These are phyloP conservation scores for Adenanthera pavonina DNA, from an alignment of 306 rosid species.

Conservation along the genomic window DNA sequence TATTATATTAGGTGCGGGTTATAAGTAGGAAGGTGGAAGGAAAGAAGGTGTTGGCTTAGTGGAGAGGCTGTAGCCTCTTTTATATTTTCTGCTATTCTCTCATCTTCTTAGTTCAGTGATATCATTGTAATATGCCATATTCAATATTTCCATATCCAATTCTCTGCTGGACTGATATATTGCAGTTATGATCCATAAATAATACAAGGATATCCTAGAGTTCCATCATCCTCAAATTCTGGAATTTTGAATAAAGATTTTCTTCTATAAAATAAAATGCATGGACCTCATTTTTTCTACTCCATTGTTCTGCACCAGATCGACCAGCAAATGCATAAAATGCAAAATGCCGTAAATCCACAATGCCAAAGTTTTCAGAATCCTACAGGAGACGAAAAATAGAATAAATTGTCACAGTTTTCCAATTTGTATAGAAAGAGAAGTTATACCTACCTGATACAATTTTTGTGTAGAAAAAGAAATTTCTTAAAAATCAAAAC, in stretches of 20 bases:
- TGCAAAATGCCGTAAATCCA: conserved; percentile 66
- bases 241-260: too few species aligned
- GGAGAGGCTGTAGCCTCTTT: too few species aligned
- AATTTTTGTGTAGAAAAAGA: not conserved
- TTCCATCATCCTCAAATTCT: not conserved
- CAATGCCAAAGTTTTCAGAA: conserved; percentile 53
- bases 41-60: too few species aligned
- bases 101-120: too few species aligned
- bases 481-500: not conserved
- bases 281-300: conserved; percentile 57
- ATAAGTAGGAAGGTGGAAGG: too few species aligned
- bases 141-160: not conserved
- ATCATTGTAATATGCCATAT: too few species aligned
- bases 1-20: too few species aligned
- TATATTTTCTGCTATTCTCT: too few species aligned
- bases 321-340: conserved; percentile 68
- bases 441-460: not conserved
- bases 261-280: too few species aligned
- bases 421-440: not conserved
- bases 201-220: not conserved
- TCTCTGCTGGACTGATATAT: too few species aligned
- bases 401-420: conserved; percentile 1
- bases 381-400: conserved; percentile 36
- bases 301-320: conserved; percentile 58
- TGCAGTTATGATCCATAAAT: not conserved